These are phyloP conservation scores for Pueraria montana DNA, from an alignment of 306 rosid species.

Conservation along the genomic window DNA sequence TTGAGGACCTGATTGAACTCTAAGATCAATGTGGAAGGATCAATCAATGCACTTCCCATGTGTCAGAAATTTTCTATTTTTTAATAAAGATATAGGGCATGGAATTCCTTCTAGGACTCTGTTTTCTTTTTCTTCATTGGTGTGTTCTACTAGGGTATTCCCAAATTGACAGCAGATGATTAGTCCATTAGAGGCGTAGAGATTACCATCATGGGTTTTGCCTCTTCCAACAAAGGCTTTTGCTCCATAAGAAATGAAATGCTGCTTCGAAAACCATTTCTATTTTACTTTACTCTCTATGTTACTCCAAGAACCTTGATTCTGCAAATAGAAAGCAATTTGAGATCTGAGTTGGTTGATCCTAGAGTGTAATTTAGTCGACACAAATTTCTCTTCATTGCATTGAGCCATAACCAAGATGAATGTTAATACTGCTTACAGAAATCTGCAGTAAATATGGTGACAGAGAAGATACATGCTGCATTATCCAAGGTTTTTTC, in stretches of 20 bases:
- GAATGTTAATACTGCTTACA: too few species aligned
- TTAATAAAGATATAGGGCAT: background rate
- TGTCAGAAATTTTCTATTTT: too few species aligned
- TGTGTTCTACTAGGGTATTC: background rate
- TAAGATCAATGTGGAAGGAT: background rate
- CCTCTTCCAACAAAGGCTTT: background rate
- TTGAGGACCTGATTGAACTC: constrained; percentile 7
- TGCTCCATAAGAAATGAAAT: background rate
- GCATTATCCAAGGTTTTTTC: background rate
- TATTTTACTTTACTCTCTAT: background rate
- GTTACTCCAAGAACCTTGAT: background rate
- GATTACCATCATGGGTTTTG: background rate
- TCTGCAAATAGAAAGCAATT: background rate
- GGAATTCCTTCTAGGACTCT: background rate
- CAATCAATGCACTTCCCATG: constrained; percentile 13
- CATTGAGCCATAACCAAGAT: constrained; percentile 1
- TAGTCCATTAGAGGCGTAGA: background rate
- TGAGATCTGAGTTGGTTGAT: constrained; percentile 3
- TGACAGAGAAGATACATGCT: background rate
- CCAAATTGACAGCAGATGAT: background rate
- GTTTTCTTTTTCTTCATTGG: background rate
- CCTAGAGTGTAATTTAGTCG: constrained; percentile 2
- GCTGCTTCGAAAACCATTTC: background rate
- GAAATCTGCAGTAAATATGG: background rate
- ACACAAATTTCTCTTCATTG: constrained; percentile 3